Percentiles rank a stretch among this genome's conserved stretches.
These are phyloP conservation scores for Alternaria metachromatica DNA, from an alignment of 2,329 filamentous ascomycete species.

Conservation along the genomic window DNA sequence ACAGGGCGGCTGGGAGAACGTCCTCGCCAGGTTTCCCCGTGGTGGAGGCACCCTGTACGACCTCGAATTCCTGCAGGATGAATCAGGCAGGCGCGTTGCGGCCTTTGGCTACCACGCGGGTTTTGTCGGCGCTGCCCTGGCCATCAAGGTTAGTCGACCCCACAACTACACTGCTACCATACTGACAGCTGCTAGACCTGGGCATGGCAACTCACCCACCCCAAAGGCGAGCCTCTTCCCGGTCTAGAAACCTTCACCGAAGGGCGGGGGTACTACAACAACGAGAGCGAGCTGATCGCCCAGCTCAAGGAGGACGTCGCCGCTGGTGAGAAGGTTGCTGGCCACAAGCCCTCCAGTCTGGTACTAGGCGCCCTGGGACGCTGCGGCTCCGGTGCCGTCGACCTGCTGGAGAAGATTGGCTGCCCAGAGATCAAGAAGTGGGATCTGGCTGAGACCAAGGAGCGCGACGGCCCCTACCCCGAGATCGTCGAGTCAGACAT, in stretches of 20 bases:
- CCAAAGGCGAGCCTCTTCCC: constrained; percentile 69
- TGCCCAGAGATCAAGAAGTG: constrained; percentile 73
- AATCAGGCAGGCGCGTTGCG: constrained; percentile 72
- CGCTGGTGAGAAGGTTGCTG: constrained; percentile 69
- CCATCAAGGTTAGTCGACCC: constrained; percentile 42
- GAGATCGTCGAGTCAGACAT: constrained; percentile 73
- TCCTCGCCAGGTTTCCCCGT: constrained; percentile 78
- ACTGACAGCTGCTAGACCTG: constrained; percentile 66
- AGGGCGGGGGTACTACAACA: constrained; percentile 67
- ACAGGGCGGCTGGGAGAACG: constrained; percentile 69
- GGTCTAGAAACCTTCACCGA: constrained; percentile 62
- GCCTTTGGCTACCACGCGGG: constrained; percentile 66
- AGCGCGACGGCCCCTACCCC: constrained; percentile 71
- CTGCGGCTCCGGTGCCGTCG: constrained; percentile 84
- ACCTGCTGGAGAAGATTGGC: constrained; percentile 77
- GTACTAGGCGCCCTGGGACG: constrained; percentile 82
- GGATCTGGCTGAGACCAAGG: constrained; percentile 79
- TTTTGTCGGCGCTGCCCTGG: constrained; percentile 57
- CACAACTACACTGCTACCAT: background rate
- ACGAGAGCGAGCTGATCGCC: constrained; percentile 74
- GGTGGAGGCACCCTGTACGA: constrained; percentile 82
- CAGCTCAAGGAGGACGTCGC: constrained; percentile 76
- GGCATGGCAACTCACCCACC: constrained; percentile 80
- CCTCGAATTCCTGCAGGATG: constrained; percentile 83
- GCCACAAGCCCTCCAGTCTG: constrained; percentile 74